A percentile compares a stretch with the other conserved stretches of the same genome.
Conservation (phyloP, 2,329 filamentous ascomycete species). For the Talaromyces sp. region DNA sequence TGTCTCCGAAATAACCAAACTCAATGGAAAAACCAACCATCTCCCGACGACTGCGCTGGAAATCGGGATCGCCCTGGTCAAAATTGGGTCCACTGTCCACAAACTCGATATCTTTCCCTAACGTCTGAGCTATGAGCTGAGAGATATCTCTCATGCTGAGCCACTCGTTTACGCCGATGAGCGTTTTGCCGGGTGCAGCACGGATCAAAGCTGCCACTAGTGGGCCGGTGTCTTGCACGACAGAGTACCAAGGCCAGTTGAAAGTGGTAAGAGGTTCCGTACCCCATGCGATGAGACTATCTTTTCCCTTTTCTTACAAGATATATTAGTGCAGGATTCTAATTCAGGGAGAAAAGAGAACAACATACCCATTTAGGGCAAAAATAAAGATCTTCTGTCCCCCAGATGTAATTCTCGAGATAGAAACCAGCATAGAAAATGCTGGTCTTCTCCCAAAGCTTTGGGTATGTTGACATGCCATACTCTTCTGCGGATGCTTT, state of each 20-base stretch:
- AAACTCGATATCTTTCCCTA: background rate
- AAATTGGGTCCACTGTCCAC: background rate
- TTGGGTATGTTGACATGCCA: constrained; percentile 39
- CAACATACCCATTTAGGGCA: constrained; percentile 1
- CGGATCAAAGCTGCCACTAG: background rate
- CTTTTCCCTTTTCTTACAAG: background rate
- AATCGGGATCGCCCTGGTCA: background rate
- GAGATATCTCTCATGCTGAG: background rate
- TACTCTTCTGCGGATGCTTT: constrained; percentile 50
- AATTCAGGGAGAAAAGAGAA: background rate
- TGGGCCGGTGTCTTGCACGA: background rate
- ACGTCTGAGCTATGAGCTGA: background rate
- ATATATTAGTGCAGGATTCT: background rate
- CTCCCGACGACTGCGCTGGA: background rate
- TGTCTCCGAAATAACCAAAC: background rate
- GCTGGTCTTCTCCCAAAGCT: constrained; percentile 24
- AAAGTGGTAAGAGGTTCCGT: background rate
- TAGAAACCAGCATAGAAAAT: background rate
- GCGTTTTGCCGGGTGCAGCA: background rate
- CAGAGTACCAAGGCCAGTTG: background rate
- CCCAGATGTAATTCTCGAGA: constrained; percentile 1
- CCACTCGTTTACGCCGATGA: background rate
- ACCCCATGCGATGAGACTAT: background rate
- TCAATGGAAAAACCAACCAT: background rate
- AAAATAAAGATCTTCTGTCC: background rate